phyloP scores from a whole-genome alignment of 179 eudicot species.

The Heliamphora pulchella region DNA sequence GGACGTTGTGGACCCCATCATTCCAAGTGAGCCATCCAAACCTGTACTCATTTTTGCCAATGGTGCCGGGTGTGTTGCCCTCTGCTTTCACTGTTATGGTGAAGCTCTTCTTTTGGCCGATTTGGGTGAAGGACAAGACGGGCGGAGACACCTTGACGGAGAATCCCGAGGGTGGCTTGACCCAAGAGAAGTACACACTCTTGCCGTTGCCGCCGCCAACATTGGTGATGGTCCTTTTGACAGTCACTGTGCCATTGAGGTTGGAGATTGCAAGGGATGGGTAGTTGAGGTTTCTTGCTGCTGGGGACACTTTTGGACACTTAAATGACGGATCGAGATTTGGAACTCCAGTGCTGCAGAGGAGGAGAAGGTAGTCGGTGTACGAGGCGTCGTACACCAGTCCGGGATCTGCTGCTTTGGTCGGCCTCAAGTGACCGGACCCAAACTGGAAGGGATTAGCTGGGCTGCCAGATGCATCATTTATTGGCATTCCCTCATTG shows the following conservation, averaged over 20 bases:
- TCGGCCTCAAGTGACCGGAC: constrained; percentile 46
- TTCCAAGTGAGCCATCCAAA: constrained; percentile 33
- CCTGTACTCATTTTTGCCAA: constrained; percentile 15
- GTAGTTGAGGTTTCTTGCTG: constrained; percentile 21
- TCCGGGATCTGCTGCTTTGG: constrained; percentile 48
- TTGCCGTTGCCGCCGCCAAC: constrained; percentile 18
- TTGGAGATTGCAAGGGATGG: constrained; percentile 30
- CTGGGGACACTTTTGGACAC: constrained; percentile 11
- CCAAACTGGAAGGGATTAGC: constrained; percentile 49
- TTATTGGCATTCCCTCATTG: constrained; percentile 36
- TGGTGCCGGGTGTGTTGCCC: background rate
- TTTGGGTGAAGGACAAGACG: constrained; percentile 19
- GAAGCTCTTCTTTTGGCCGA: constrained; percentile 30
- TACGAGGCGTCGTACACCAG: constrained; percentile 44
- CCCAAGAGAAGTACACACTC: constrained; percentile 23
- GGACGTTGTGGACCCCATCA: constrained; percentile 54
- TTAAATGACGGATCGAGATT: constrained; percentile 14
- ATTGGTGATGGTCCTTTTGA: constrained; percentile 24
- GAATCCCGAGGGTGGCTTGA: constrained; percentile 26
- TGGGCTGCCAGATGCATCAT: constrained; percentile 24
- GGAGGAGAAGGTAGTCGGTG: constrained; percentile 30
- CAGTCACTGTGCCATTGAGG: constrained; percentile 21
- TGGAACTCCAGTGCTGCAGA: constrained; percentile 25
- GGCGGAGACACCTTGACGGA: constrained; percentile 28
- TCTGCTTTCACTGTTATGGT: constrained; percentile 24